These are phyloP conservation scores for Panus rudis DNA, from an alignment of 768 basidiomycete species.

Conservation along the genomic window DNA sequence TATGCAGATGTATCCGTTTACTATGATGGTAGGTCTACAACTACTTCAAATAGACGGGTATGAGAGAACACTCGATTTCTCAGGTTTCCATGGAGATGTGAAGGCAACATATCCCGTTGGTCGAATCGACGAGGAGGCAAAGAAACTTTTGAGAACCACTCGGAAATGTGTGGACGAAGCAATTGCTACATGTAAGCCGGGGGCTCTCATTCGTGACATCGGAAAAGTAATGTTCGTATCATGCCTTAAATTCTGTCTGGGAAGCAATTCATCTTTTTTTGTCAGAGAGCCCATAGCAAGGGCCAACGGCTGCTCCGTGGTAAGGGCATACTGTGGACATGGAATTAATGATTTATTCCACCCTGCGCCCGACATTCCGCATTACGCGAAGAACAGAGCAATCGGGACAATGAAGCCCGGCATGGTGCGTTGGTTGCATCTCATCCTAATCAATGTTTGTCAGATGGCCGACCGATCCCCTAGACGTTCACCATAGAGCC, in stretches of 20 bases:
- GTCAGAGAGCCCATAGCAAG: conserved; percentile 78
- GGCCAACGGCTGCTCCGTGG: conserved; percentile 80
- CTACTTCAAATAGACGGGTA: not conserved
- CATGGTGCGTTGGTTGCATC: conserved; percentile 50
- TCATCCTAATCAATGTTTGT: too few relatives aligned
- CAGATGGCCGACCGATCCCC: conserved; percentile 1
- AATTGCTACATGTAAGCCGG: conserved; percentile 91
- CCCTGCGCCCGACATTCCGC: conserved; percentile 78
- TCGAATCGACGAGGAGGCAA: conserved; percentile 73
- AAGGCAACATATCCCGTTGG: conserved; percentile 93
- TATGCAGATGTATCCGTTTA: conserved; percentile 69
- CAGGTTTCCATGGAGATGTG: conserved; percentile 88
- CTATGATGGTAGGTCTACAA: conserved; percentile 50
- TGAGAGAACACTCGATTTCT: too few relatives aligned
- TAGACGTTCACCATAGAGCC: conserved; percentile 71
- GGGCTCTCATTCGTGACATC: conserved; percentile 80
- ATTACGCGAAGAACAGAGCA: conserved; percentile 93
- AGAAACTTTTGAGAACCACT: conserved; percentile 75
- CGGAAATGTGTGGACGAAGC: conserved; percentile 82
- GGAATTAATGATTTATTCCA: conserved; percentile 88
- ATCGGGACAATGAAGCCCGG: conserved; percentile 91
- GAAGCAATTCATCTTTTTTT: not conserved
- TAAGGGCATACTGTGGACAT: conserved; percentile 88
- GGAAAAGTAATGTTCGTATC: conserved; percentile 67
- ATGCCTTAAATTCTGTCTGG: not conserved